Evolutionary conservation across 495 filamentous ascomycete genomes (phyloP).

Genomic region (Penicillium riverlandense): DNA sequence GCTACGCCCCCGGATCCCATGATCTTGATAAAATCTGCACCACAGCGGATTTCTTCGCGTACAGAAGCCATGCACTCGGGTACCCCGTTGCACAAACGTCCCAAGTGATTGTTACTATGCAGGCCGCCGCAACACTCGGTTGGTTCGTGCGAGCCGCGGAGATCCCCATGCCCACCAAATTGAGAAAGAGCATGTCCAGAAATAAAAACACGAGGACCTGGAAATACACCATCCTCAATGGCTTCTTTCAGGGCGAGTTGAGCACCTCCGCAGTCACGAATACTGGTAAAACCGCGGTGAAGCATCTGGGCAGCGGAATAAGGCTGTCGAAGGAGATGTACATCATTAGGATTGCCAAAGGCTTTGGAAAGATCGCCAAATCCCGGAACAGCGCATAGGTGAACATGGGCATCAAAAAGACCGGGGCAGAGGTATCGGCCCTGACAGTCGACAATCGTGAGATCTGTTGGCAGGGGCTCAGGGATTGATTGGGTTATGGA

Average conservation of each 20-base stretch:
- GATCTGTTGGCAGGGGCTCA: slow-evolving; percentile 5
- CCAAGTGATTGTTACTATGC: slow-evolving; percentile 19
- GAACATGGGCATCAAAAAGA: slow-evolving; percentile 51
- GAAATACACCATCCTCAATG: slow-evolving; percentile 41
- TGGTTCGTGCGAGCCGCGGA: slow-evolving; percentile 25
- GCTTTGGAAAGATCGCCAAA: slow-evolving; percentile 19
- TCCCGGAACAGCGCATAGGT: slow-evolving; percentile 39
- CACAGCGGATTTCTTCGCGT: slow-evolving; percentile 43
- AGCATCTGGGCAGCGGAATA: slow-evolving; percentile 43
- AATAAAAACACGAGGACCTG: slow-evolving; percentile 42
- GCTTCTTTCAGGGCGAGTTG: slow-evolving; percentile 42
- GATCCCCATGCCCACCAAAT: slow-evolving; percentile 50
- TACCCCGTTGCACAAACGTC: slow-evolving; percentile 43
- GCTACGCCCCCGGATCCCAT: slow-evolving; percentile 50
- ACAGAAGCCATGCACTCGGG: slow-evolving; percentile 41
- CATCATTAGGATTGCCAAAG: slow-evolving; percentile 20
- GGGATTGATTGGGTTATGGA: slow-evolving; percentile 7
- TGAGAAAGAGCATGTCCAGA: slow-evolving; percentile 38
- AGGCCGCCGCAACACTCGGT: slow-evolving; percentile 37
- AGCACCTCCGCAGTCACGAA: slow-evolving; percentile 47
- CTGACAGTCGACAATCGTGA: slow-evolving; percentile 26
- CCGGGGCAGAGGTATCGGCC: slow-evolving; percentile 45
- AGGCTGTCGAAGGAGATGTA: slow-evolving; percentile 33
- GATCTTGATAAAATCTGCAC: slow-evolving; percentile 53
- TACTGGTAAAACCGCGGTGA: slow-evolving; percentile 45